These are phyloP conservation scores for Saccharomyces cerevisiae DNA, from an alignment of 805 yeast genomes.

Conservation along the genomic window DNA sequence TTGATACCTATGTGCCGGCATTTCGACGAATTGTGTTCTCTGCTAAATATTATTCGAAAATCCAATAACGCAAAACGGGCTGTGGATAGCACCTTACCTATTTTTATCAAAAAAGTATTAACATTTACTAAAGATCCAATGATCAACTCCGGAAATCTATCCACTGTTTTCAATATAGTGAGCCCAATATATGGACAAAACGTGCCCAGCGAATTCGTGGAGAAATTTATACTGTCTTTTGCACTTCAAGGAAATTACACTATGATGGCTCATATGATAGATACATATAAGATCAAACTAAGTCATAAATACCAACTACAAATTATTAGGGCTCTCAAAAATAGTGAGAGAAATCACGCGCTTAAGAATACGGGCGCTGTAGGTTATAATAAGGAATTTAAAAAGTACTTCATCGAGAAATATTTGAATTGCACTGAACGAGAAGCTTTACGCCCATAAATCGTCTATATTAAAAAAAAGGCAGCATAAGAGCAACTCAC, in stretches of 20 bases:
- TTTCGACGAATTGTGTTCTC: constrained; percentile 13
- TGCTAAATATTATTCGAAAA: constrained; percentile 10
- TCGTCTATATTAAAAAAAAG: not conserved
- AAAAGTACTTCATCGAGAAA: not conserved
- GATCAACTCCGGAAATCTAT: constrained; percentile 10
- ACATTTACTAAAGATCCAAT: constrained; percentile 5
- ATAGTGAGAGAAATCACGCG: not conserved
- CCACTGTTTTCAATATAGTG: constrained; percentile 5
- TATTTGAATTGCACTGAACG: not conserved
- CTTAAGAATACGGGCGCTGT: not conserved
- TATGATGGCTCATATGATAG: constrained; percentile 2
- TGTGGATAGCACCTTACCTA: constrained; percentile 6
- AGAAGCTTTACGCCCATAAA: not conserved
- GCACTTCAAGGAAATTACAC: constrained; percentile 1
- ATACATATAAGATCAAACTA: not conserved
- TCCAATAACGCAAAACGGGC: constrained; percentile 9
- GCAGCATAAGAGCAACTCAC: not conserved
- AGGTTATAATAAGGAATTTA: not conserved
- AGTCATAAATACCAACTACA: not conserved
- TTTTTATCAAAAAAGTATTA: constrained; percentile 7
- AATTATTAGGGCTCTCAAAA: not conserved
- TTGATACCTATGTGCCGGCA: constrained; percentile 20
- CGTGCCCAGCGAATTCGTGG: not conserved
- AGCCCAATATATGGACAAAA: not conserved
- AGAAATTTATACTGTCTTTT: not conserved